Evolutionary conservation across 495 filamentous ascomycete genomes (phyloP).

Genomic region (Penicillium paxilli): DNA sequence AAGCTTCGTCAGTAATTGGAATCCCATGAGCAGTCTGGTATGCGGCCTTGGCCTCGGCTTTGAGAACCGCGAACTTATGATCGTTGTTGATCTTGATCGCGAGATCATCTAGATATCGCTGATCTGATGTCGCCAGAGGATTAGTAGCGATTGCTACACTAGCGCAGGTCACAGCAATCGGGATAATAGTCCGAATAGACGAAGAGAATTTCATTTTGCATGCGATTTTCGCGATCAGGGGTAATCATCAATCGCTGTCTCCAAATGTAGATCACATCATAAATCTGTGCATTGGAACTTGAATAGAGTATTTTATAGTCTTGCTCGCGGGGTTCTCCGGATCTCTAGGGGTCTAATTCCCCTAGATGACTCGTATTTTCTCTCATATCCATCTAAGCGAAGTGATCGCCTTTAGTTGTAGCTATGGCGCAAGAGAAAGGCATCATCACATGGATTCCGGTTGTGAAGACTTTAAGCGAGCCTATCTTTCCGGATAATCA

Average conservation of each 20-base stretch:
- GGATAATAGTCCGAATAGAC: not conserved
- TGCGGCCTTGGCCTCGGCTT: constrained; percentile 15
- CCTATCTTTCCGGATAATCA: not conserved
- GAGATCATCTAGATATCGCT: constrained; percentile 6
- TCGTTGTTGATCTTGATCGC: constrained; percentile 13
- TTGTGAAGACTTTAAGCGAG: not conserved
- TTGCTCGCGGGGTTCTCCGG: no score
- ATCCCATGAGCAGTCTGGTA: constrained; percentile 15
- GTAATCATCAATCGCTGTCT: no score
- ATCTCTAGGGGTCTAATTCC: no score
- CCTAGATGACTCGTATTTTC: not conserved
- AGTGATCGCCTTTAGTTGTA: not conserved
- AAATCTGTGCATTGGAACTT: no score
- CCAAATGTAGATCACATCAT: no score
- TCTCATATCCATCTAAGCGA: not conserved
- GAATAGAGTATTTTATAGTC: no score
- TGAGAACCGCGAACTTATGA: constrained; percentile 11
- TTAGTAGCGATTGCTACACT: not conserved
- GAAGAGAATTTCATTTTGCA: not conserved
- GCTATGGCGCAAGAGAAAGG: not conserved
- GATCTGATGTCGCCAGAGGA: constrained; percentile 14
- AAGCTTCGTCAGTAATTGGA: constrained; percentile 16
- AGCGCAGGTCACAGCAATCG: not conserved
- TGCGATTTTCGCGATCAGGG: no score
- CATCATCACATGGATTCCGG: not conserved